Evolutionary conservation across 2,329 filamentous ascomycete species (phyloP).

Genomic region (Xylariaceae sp.): DNA sequence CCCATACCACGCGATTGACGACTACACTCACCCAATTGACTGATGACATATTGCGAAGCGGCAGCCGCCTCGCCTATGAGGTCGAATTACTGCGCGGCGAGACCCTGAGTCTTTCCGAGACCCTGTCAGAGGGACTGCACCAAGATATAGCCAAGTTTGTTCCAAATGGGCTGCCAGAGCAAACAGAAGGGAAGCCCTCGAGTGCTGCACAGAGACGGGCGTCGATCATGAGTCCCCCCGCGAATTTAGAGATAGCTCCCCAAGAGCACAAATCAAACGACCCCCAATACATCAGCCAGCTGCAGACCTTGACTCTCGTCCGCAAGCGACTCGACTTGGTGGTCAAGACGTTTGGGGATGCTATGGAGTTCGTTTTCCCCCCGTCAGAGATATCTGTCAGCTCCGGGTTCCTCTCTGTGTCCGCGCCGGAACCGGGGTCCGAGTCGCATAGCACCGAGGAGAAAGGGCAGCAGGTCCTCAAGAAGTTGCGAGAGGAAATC

Average conservation of each 20-base stretch:
- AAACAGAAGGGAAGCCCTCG: conserved; percentile 20
- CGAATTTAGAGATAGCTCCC: conserved; percentile 15
- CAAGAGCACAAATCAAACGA: conserved; percentile 16
- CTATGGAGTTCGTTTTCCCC: conserved; percentile 91
- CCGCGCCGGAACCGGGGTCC: conserved; percentile 70
- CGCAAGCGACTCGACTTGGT: conserved; percentile 82
- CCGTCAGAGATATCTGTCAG: conserved; percentile 81
- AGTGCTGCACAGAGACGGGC: conserved; percentile 16
- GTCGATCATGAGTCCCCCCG: conserved; percentile 15
- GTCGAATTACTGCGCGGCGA: conserved; percentile 92
- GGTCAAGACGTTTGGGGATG: conserved; percentile 86
- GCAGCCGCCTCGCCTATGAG: conserved; percentile 85
- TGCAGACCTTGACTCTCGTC: conserved; percentile 79
- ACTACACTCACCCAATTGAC: conserved; percentile 81
- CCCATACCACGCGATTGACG: conserved; percentile 80
- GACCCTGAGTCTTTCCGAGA: conserved; percentile 73
- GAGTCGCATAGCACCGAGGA: conserved; percentile 68
- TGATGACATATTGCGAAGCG: conserved; percentile 88
- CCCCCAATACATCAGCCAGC: conserved; percentile 67
- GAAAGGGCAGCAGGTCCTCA: conserved; percentile 78
- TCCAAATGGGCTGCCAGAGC: conserved; percentile 43
- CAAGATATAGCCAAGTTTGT: conserved; percentile 72
- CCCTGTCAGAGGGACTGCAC: conserved; percentile 66
- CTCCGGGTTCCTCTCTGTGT: conserved; percentile 85
- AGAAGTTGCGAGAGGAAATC: conserved; percentile 68